Evolutionary conservation across 2,329 filamentous ascomycete genomes (phyloP).

Genomic region (Falciphora oryzae): DNA sequence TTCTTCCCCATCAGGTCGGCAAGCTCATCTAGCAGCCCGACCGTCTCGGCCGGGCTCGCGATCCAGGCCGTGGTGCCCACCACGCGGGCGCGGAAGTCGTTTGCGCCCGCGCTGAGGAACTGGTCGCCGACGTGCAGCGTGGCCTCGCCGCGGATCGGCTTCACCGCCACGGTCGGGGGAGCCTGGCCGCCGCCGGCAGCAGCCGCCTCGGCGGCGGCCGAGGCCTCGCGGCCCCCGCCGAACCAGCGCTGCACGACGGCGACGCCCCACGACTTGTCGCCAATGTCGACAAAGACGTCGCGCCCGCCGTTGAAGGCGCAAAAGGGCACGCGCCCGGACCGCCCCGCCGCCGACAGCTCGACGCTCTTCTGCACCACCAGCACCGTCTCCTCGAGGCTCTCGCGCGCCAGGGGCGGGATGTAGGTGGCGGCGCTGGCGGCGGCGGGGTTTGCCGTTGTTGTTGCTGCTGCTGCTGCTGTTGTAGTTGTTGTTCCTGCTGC

Average conservation of each 20-base stretch:
- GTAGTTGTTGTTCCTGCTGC: constrained; percentile 4
- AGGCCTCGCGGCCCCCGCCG: constrained; percentile 43
- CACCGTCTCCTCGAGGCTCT: constrained; percentile 92
- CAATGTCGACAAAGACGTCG: constrained; percentile 97
- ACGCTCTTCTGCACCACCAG: constrained; percentile 89
- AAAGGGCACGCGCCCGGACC: constrained; percentile 60
- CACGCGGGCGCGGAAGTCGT: constrained; percentile 92
- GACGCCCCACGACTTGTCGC: constrained; percentile 96
- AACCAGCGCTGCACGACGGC: constrained; percentile 89
- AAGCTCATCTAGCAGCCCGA: constrained; percentile 82
- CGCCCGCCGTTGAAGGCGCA: constrained; percentile 98
- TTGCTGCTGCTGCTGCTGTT: constrained; percentile 27
- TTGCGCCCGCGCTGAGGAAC: constrained; percentile 89
- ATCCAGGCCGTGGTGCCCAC: constrained; percentile 98
- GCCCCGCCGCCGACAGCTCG: constrained; percentile 69
- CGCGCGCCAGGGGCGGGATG: constrained; percentile 57
- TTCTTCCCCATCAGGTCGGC: constrained; percentile 49
- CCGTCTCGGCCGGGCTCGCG: constrained; percentile 84
- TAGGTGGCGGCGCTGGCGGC: not conserved
- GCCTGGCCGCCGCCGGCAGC: constrained; percentile 6
- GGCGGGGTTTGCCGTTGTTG: too few species aligned
- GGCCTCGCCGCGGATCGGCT: constrained; percentile 59
- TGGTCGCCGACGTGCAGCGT: constrained; percentile 96
- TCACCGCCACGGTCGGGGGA: constrained; percentile 12
- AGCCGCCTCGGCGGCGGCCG: constrained; percentile 5